Percentiles rank a stretch among this genome's conserved stretches.
phyloP scores from a whole-genome alignment of 2,329 filamentous ascomycete genomes.

The Cordyceps tenuipes region DNA sequence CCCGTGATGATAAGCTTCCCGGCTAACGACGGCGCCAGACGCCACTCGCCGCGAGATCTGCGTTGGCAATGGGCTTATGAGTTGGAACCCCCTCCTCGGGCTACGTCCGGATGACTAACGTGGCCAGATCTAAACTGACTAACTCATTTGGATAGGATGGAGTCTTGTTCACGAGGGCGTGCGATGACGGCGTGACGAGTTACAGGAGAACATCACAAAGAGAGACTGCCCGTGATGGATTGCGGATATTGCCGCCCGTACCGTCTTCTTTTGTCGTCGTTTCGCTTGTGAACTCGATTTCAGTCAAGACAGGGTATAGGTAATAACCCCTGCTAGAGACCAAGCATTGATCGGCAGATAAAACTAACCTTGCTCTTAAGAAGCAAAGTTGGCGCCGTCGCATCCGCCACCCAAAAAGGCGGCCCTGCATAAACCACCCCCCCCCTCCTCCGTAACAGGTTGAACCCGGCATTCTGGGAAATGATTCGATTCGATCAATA shows the following conservation, averaged over 20 bases:
- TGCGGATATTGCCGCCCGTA: neutral
- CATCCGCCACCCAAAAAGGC: neutral
- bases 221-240: neutral
- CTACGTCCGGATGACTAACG: neutral
- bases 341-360: neutral
- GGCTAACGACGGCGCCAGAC: neutral
- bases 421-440: neutral
- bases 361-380: neutral
- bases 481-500: conserved; percentile 6
- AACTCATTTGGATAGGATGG: neutral
- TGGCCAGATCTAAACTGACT: no score
- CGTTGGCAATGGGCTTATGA: neutral
- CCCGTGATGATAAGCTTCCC: neutral
- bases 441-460: neutral
- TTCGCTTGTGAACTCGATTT: neutral
- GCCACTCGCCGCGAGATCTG: neutral
- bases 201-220: no score
- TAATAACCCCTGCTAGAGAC: neutral
- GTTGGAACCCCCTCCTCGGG: neutral
- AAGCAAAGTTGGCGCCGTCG: conserved; percentile 10
- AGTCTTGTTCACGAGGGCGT: neutral
- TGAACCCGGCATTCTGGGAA: conserved; percentile 6
- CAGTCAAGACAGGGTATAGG: neutral
- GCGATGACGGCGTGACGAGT: neutral
- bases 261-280: no score